Base-by-base conservation (phyloP, 2,329 filamentous ascomycete genomes). In the Fusarium austroafricanum region DNA sequence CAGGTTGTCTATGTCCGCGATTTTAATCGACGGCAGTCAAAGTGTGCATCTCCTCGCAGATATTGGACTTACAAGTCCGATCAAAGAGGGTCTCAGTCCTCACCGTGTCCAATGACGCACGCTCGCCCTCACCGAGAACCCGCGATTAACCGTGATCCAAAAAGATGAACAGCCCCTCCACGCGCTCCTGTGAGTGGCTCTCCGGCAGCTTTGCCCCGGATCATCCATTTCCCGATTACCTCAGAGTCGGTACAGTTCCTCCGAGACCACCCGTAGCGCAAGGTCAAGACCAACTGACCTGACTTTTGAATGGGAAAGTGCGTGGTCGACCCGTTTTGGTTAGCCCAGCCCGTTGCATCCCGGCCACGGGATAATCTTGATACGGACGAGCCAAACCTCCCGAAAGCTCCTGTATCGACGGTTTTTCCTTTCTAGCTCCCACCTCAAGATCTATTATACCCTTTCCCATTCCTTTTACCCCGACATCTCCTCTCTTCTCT, bases 311-410 rank as follows among this genome's bases (percentile, higher is more conserved):
- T 38, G 40, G 55, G 37, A 67, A 61, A 55, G 56, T 53, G 56
- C 55, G 65, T 55, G 61, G 44, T 70, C 50, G 42, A 55, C 63
- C 71, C 54, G 23, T 71, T 73, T 62, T 45, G 72, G 71, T 66
- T 74, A 74, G 66, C 28, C 10, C 10, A 29, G 10, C 55, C 62
- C 67, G 53, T 63, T 60, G 55, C 20, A 70, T 67, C 67, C 67
- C 63, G 67, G 67, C 63, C 72, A 73, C 72, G 72, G 72, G 72
- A 74, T 70, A 74, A 74, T 74, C 71, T 74, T 73, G 71, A 70
- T 73, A 73, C 72, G 72, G 73, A 69, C 65, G 4, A 23, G 21
- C 4, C 72, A 72, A 74, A 69, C 68, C 71, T 65, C 67, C 71
- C 68, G 49, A 71, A 70, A 70, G 65, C 70, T 68, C 63, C 64